Evolutionary conservation across 208 protist genomes (phyloP).

Genomic region (Naegleria gruberi): DNA sequence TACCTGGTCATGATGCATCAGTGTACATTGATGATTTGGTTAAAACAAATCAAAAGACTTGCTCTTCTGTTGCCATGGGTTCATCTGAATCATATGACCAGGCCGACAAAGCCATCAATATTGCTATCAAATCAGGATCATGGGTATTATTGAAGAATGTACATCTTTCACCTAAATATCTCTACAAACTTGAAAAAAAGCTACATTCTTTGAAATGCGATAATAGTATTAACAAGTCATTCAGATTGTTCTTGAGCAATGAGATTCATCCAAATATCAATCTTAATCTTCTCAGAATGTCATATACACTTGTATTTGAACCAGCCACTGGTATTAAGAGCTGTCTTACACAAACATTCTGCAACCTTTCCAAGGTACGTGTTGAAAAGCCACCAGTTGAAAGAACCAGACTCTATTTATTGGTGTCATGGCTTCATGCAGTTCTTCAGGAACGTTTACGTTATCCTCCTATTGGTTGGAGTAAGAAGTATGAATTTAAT

Average conservation of each 20-base stretch:
- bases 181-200: conserved; percentile 85
- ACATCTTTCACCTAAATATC: conserved; percentile 86
- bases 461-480: conserved; percentile 95
- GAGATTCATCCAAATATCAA: conserved; percentile 73
- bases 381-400: conserved; percentile 46
- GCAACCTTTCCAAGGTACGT: conserved; percentile 24
- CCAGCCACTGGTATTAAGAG: conserved; percentile 87
- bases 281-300: conserved; percentile 57
- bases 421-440: conserved; percentile 91
- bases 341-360: conserved; percentile 73
- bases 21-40: conserved; percentile 76
- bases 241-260: conserved; percentile 92
- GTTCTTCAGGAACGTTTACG: conserved; percentile 88
- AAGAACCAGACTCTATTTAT: conserved; percentile 86
- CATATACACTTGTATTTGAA: conserved; percentile 85
- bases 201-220: conserved; percentile 72
- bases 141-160: conserved; percentile 98
- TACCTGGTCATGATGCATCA: conserved; percentile 86
- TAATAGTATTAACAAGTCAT: conserved; percentile 50
- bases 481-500: conserved; percentile 94
- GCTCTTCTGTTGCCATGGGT: conserved; percentile 85
- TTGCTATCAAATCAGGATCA: conserved; percentile 59
- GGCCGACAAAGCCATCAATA: conserved; percentile 77
- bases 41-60: conserved; percentile 41
- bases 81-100: conserved; percentile 76